Percentiles rank a stretch among this genome's conserved stretches.
phyloP scores from a whole-genome alignment of 1,284 basidiomycete species.

The Heliocybe sulcata region DNA sequence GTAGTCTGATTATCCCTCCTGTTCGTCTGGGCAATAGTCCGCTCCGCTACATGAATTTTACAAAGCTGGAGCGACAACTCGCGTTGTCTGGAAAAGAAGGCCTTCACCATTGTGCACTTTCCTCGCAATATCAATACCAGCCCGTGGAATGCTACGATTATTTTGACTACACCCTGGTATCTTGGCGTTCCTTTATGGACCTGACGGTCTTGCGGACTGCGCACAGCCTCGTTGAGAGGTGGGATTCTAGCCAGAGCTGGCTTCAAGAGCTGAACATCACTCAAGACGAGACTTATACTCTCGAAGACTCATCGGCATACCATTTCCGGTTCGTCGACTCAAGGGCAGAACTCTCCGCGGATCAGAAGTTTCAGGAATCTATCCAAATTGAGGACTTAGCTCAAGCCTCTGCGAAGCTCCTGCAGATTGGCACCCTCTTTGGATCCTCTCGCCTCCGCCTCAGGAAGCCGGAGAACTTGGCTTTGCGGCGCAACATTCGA shows the following conservation, averaged over 20 bases:
- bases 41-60: constrained; percentile 55
- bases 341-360: constrained; percentile 12
- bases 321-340: constrained; percentile 63
- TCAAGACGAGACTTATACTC: constrained; percentile 30
- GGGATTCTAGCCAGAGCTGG: constrained; percentile 21
- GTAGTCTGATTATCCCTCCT: constrained; percentile 69
- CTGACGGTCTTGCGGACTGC: constrained; percentile 25
- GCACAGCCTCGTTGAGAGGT: constrained; percentile 38
- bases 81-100: constrained; percentile 44
- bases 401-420: constrained; percentile 29
- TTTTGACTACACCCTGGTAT: constrained; percentile 49
- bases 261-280: constrained; percentile 25
- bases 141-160: constrained; percentile 55
- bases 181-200: constrained; percentile 68
- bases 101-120: constrained; percentile 39
- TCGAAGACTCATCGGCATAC: constrained; percentile 52
- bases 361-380: constrained; percentile 34
- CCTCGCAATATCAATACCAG: constrained; percentile 22
- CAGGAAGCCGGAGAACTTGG: constrained; percentile 26
- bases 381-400: constrained; percentile 38
- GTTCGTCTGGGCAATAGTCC: constrained; percentile 57
- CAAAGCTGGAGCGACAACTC: constrained; percentile 43
- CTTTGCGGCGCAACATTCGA: constrained; percentile 37
- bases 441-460: constrained; percentile 60
- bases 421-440: constrained; percentile 64